A percentile compares a stretch with the other conserved stretches of the same genome.
Evolutionary conservation across 2,329 filamentous ascomycete species (phyloP).

Genomic region (Calonectria pseudoreteaudii): DNA sequence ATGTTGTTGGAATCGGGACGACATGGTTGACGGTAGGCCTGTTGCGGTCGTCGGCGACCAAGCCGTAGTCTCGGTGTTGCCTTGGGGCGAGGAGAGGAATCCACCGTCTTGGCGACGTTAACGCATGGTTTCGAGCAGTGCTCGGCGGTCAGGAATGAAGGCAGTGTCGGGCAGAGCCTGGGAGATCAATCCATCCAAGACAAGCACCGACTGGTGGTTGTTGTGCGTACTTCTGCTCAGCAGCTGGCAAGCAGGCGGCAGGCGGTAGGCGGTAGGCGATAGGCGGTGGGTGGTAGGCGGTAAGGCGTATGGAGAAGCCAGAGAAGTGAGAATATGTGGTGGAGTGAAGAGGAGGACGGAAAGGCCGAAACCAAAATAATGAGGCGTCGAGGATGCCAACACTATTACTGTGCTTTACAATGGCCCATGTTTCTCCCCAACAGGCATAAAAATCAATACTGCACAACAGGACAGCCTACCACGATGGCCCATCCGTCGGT

Average conservation of each 20-base stretch:
- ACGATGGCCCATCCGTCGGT: conserved; percentile 27
- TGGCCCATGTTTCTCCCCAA: conserved; percentile 21
- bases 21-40: conserved; percentile 57
- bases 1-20: conserved; percentile 56
- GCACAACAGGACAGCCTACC: conserved; percentile 33
- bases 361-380: conserved; percentile 19
- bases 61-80: conserved; percentile 33
- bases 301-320: conserved; percentile 7
- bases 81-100: conserved; percentile 32
- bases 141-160: conserved; percentile 36
- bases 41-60: conserved; percentile 34
- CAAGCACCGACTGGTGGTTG: conserved; percentile 29
- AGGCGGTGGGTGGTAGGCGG: conserved; percentile 17
- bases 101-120: conserved; percentile 40
- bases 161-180: conserved; percentile 29
- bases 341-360: conserved; percentile 8
- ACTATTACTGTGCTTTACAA: conserved; percentile 35
- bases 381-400: conserved; percentile 34
- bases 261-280: no score
- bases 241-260: conserved; percentile 19
- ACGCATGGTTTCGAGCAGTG: conserved; percentile 47
- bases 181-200: conserved; percentile 38
- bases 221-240: conserved; percentile 3
- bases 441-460: conserved; percentile 36
- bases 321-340: background rate